Conservation (phyloP, 768 basidiomycete genomes). For the Tulasnella sp. region DNA sequence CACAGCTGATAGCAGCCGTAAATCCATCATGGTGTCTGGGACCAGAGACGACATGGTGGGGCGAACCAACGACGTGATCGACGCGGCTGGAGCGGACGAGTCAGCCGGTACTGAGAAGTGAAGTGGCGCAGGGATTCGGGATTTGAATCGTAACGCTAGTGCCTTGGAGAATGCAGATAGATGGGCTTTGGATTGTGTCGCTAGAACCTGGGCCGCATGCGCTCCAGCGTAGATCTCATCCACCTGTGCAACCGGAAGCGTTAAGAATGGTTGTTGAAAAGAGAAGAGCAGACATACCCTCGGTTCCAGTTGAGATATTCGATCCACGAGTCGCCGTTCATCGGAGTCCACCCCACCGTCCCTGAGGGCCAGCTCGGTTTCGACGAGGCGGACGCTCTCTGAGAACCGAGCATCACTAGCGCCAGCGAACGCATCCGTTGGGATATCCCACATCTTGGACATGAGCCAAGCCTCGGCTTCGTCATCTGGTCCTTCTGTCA, state of each 20-base stretch:
- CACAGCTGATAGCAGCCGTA: conserved; percentile 3
- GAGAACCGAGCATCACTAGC: neutral
- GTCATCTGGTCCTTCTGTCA: neutral
- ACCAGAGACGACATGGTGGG: neutral
- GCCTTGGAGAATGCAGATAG: conserved; percentile 10
- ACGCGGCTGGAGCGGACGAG: neutral
- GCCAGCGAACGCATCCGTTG: conserved; percentile 1
- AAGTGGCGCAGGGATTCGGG: conserved; percentile 4
- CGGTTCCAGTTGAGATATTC: conserved; percentile 2
- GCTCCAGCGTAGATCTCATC: conserved; percentile 8
- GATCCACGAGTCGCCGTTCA: neutral
- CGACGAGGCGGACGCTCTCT: neutral
- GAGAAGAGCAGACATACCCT: neutral
- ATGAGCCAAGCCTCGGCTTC: conserved; percentile 6
- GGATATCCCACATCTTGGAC: conserved; percentile 7
- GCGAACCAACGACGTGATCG: neutral
- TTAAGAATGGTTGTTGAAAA: neutral
- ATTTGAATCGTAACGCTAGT: conserved; percentile 9
- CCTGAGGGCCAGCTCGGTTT: conserved; percentile 3
- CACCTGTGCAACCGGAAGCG: neutral
- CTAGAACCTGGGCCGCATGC: conserved; percentile 5
- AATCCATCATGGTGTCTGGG: neutral
- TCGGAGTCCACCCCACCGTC: neutral
- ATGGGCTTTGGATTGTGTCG: neutral
- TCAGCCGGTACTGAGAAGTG: neutral